Base-by-base conservation (phyloP, 345 rosid genomes). In the Stellera chamaejasme region DNA sequence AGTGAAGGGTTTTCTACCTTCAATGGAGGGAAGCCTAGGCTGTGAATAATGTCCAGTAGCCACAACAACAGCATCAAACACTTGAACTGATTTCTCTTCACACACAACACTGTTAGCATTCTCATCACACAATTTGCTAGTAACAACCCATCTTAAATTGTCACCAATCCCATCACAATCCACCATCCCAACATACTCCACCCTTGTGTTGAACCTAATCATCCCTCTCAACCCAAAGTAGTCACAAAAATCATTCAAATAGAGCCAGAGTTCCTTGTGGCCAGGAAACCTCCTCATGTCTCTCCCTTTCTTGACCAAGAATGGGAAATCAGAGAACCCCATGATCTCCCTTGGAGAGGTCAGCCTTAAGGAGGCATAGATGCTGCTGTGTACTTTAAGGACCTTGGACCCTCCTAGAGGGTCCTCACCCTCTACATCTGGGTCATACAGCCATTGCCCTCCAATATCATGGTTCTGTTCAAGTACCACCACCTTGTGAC, bases 1-100 rank as follows among this genome's bases (percentile, higher is more conserved):
- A 54, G 41, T 14, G 28, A 54, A 10, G 19, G 14, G 13, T 36
- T 16, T 46, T 14, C 12, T 61, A 90, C 98, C 98, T 84, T 77
- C 81, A 53, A 92, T 88, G 62, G 75, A 43, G 39, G 98, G 91
- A 74, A 85, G 47, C 60, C 83, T 79, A 44, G 96, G 98, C 2
- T 79, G 74, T 54, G 98, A 77, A 56, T 85, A 92, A 66, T 92
- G 96, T 2, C 98, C 98, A 41, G 85, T 79, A n/a, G 93, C 96
- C 39, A 92, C 93, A 65, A 92, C 85, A 48, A 92, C 87, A 16
- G 96, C 96, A 73, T 92, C 96, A 63, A 75, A 92, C 13, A 88
- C 80, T 72, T 88, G 88, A 44, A 65, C 72, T 36, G 54, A 68
- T 65, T 73, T 73, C 13, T 71, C 79, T 32, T 3, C 7, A 8